Evolutionary conservation across 1,284 basidiomycete species (phyloP), one percentile per base, ranked within the genome.

Genomic region (Moesziomyces sp.): DNA sequence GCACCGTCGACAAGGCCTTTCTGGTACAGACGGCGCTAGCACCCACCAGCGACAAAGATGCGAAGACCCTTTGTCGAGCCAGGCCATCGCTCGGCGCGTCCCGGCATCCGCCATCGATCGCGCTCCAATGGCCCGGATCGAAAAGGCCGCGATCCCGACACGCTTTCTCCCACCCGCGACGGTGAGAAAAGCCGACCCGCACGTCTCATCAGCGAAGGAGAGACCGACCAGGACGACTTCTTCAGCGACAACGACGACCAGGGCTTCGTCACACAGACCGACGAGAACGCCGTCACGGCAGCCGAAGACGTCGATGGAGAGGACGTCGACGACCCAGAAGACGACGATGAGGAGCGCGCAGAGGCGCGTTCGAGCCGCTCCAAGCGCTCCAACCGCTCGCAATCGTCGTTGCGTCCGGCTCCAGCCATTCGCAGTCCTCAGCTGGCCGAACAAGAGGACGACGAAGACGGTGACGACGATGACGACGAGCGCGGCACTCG

Each of bases 31-130:
- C 30, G 30, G 11, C 30, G 11, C 30, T 30, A 30, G 35, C n/a
- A 38, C 30, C 46, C 4, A 19, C n/a, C 35, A 38, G 13, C 43
- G n/a, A 44, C 16, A 21, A 59, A 30, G 11, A 74, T 74, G 71
- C 58, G 71, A 8, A 55, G 66, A 56, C 71, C 65, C 14, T 74
- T 61, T 58, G 66, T 69, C 23, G 71, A 74, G 62, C 61, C 65
- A 5, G 66, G 71, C 18, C 63, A 66, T 18, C 72, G 67, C 49
- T 71, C 72, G 13, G 67, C 67, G 18, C 62, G 67, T 8, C 72
- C 67, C 21, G 67, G 61, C 48, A 69, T 74, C 47, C 62, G 66
- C 18, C 71, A 74, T 42, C 58, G 66, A n/a, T 54, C 65, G 26
- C 66, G 66, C 24, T 54, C 57, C 48, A 57, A 69, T 44, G 66